Conservation (phyloP, 169 alveolate species). For the Cryptosporidium andersoni region DNA sequence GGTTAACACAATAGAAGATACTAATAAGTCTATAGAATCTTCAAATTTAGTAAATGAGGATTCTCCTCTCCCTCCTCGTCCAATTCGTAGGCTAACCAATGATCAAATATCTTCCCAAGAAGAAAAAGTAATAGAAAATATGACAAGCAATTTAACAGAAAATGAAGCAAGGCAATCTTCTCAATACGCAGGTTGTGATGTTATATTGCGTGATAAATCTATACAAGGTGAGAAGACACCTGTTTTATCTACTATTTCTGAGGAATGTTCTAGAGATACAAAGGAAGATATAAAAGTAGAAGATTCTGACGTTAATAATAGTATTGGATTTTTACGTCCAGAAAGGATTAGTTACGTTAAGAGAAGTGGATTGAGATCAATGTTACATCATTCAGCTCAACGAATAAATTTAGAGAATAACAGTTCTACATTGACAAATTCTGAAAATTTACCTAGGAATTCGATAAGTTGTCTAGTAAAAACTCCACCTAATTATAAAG, state of each 20-base stretch:
- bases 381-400: conserved; percentile 56
- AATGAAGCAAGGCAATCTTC: background rate
- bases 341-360: conserved; percentile 63
- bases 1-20: background rate
- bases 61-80: conserved; percentile 67
- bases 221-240: conserved; percentile 44
- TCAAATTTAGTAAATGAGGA: conserved; percentile 21
- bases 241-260: conserved; percentile 22
- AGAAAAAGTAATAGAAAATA: background rate
- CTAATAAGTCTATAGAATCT: background rate
- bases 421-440: background rate
- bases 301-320: background rate
- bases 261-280: background rate
- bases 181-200: background rate
- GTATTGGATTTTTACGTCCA: conserved; percentile 42
- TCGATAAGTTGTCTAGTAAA: conserved; percentile 15
- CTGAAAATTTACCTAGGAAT: background rate
- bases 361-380: conserved; percentile 64
- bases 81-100: conserved; percentile 36
- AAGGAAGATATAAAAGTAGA: conserved; percentile 1
- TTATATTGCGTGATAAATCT: background rate
- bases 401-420: conserved; percentile 5
- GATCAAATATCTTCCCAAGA: background rate
- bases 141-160: background rate
- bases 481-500: conserved; percentile 33